Evolutionary conservation across 345 rosid species (phyloP).

Genomic region (Euphorbia pulcherrima): DNA sequence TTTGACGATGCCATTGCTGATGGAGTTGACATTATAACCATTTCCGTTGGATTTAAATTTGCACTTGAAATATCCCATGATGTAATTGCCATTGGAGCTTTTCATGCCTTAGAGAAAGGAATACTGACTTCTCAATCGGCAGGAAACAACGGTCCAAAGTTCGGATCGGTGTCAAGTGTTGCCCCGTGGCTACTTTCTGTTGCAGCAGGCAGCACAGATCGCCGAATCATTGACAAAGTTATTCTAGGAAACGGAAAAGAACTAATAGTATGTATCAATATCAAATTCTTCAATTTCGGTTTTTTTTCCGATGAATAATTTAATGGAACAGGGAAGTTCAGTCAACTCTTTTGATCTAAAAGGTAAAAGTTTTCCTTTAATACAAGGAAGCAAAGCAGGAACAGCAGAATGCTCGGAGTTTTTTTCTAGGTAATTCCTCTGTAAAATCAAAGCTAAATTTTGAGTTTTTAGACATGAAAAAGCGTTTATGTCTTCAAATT

Average conservation of each 20-base stretch:
- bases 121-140: constrained; percentile 27
- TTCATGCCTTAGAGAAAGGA: constrained; percentile 32
- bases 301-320: not conserved
- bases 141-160: constrained; percentile 17
- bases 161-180: constrained; percentile 1
- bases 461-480: not conserved
- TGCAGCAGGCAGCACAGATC: constrained; percentile 32
- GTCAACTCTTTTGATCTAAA: not conserved
- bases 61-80: no score
- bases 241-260: constrained; percentile 20
- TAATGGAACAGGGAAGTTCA: constrained; percentile 2
- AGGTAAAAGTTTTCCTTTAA: not conserved
- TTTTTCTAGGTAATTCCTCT: not conserved
- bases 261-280: constrained; percentile 17
- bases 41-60: constrained; percentile 19
- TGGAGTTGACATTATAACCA: constrained; percentile 44
- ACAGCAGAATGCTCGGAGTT: not conserved
- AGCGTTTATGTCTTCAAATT: not conserved
- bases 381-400: not conserved
- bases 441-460: not conserved
- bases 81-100: constrained; percentile 27
- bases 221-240: constrained; percentile 21
- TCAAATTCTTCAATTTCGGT: not conserved
- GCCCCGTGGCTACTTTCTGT: constrained; percentile 37
- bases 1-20: constrained; percentile 70